Evolutionary conservation across 208 protist species (phyloP).

Genomic region (Lotmaria passim): DNA sequence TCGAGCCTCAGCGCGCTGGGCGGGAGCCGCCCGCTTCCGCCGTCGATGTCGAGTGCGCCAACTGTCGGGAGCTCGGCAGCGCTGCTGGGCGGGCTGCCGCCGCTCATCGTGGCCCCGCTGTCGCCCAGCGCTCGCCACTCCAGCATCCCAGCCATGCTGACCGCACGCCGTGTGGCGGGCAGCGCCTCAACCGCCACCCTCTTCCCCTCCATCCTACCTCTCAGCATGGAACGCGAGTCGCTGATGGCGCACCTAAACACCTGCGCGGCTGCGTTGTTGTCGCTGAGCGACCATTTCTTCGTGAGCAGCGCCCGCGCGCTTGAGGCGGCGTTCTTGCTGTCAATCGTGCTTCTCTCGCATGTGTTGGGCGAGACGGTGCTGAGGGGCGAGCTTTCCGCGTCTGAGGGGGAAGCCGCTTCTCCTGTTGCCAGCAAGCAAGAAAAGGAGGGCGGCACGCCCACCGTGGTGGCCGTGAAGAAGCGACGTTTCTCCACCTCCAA

Average conservation of each 20-base stretch:
- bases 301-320: constrained; percentile 21
- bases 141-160: neutral
- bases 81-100: constrained; percentile 15
- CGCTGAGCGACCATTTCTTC: constrained; percentile 25
- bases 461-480: constrained; percentile 7
- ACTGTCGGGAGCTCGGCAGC: neutral
- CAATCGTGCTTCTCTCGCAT: constrained; percentile 35
- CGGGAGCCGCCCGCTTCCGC: neutral
- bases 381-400: neutral
- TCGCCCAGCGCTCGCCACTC: constrained; percentile 9
- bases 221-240: constrained; percentile 10
- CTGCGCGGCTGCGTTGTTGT: constrained; percentile 11
- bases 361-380: constrained; percentile 30
- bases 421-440: neutral
- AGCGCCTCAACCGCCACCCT: constrained; percentile 9
- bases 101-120: constrained; percentile 17
- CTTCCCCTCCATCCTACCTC: constrained; percentile 17
- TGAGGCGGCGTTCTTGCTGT: constrained; percentile 33
- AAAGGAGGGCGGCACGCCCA: neutral
- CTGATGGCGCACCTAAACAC: constrained; percentile 28
- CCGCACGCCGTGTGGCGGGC: constrained; percentile 1
- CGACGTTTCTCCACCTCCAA: neutral
- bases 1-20: constrained; percentile 13
- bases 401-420: neutral
- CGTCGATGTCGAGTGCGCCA: constrained; percentile 2